phyloP scores from a whole-genome alignment of 1,284 basidiomycete genomes.

The Naganishia albida region DNA sequence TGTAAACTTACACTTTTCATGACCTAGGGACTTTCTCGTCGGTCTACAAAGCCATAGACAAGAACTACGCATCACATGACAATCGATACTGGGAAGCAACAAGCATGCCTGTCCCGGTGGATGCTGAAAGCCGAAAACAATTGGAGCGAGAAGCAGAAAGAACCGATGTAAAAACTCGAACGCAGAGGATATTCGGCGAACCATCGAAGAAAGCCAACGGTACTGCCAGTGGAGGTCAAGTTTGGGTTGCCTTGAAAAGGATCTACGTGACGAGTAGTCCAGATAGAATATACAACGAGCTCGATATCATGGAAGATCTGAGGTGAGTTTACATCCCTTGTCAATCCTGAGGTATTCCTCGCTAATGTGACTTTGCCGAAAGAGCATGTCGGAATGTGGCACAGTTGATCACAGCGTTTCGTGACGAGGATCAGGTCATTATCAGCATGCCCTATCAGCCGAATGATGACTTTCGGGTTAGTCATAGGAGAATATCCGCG shows the following conservation, averaged over 20 bases:
- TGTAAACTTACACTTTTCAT: slow-evolving; percentile 8
- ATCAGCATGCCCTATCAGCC: slow-evolving; percentile 92
- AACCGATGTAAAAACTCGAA: not conserved
- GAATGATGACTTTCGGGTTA: slow-evolving; percentile 88
- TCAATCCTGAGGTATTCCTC: not conserved
- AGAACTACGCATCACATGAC: slow-evolving; percentile 16
- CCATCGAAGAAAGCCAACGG: not conserved
- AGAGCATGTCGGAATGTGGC: slow-evolving; percentile 80
- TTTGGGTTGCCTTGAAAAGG: slow-evolving; percentile 91
- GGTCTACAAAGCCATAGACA: slow-evolving; percentile 94
- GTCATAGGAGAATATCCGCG: slow-evolving; percentile 42
- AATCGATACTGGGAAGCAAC: slow-evolving; percentile 16
- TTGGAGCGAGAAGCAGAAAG: slow-evolving; percentile 12
- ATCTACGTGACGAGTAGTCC: slow-evolving; percentile 97
- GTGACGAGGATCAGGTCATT: slow-evolving; percentile 88
- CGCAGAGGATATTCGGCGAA: not conserved
- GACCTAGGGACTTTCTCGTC: slow-evolving; percentile 87
- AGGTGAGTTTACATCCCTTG: slow-evolving; percentile 42
- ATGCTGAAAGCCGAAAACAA: slow-evolving; percentile 8
- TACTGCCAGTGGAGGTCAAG: slow-evolving; percentile 26
- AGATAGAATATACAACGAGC: slow-evolving; percentile 88
- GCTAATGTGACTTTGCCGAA: slow-evolving; percentile 19
- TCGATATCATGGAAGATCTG: slow-evolving; percentile 82
- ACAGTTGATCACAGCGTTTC: slow-evolving; percentile 91
- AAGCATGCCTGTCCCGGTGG: not conserved